Evolutionary conservation across 495 filamentous ascomycete species (phyloP), one percentile per base, ranked within the genome.

Genomic region (Penicillium odoratum): DNA sequence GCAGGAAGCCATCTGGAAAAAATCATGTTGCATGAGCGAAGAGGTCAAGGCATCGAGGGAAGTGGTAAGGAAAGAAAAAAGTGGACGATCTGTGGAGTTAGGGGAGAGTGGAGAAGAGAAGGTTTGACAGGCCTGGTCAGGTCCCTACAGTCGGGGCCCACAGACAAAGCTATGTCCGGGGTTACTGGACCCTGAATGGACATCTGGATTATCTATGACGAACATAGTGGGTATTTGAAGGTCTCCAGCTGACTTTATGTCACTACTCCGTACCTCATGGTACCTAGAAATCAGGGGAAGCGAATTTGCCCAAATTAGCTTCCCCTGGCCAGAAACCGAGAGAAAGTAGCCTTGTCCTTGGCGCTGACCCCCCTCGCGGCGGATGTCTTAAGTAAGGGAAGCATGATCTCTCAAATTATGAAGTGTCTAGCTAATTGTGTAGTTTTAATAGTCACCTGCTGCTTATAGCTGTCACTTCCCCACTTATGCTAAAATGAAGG

Each of bases 21-120:
- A 28, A 66, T 61, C 71, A 74, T 74, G 29, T 18, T 58, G 51
- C 60, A 63, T 30, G 62, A 61, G 66, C 28, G 55, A 51, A 60
- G 25, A 34, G 45, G 26, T n/a, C 49, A 33, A 28, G 33, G 51
- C 61, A 65, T 63, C 46, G 50, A 53, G 47, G 31, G 48, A 42
- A 30, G 7, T 10, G 46, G 21, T 34, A 50, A 28, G 51, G 38
- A 45, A 48, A 34, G 54, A 50, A 49, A 30, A n/a, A 51, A n/a
- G 49, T 55, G 49, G 55, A 31, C 15, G 46, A 31, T 47, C 33
- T 30, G 21, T 21, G 21, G 21, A 21, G 21, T 47, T 46, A 30
- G 13, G 2, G 54, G 1, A 3, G 30, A 33, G 40, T 15, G 51
- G 48, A 51, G 36, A 55, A 29, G 28, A 48, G 13, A 31, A 48